Conservation (phyloP, 495 filamentous ascomycete genomes). For the Bathelium albidoporum region DNA sequence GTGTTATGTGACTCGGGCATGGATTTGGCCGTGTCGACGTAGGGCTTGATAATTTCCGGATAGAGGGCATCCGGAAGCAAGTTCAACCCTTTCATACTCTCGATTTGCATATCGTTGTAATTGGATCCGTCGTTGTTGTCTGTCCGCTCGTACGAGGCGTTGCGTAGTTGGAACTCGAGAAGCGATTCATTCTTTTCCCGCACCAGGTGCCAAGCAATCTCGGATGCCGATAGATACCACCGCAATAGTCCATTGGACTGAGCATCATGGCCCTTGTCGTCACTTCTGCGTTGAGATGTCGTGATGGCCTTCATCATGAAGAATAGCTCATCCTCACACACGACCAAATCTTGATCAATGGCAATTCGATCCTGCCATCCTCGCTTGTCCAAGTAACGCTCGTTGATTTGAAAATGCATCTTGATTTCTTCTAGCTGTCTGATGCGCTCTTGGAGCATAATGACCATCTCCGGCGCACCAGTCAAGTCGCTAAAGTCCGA, state of each 20-base stretch:
- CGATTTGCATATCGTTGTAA: constrained; percentile 79
- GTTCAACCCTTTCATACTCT: constrained; percentile 74
- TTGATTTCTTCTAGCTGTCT: constrained; percentile 96
- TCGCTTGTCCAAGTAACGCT: constrained; percentile 73
- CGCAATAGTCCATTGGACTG: constrained; percentile 69
- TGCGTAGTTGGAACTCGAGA: constrained; percentile 84
- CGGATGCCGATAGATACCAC: constrained; percentile 80
- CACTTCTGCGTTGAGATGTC: constrained; percentile 77
- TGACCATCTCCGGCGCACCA: constrained; percentile 88
- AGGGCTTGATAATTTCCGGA: constrained; percentile 89
- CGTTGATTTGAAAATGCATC: constrained; percentile 85
- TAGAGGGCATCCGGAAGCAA: constrained; percentile 83
- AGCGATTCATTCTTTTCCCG: constrained; percentile 74
- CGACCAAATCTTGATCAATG: constrained; percentile 77
- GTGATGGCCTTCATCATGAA: constrained; percentile 99
- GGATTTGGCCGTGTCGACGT: constrained; percentile 52
- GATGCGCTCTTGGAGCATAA: constrained; percentile 80
- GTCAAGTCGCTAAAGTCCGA: constrained; percentile 97
- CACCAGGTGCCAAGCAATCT: constrained; percentile 96
- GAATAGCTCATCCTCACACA: constrained; percentile 93
- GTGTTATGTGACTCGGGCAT: constrained; percentile 41
- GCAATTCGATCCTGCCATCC: constrained; percentile 83
- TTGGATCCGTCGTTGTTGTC: constrained; percentile 97
- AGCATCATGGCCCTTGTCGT: constrained; percentile 50
- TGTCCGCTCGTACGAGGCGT: constrained; percentile 83